phyloP scores from a whole-genome alignment of 805 yeast genomes.

The Kluyveromyces aestuarii region DNA sequence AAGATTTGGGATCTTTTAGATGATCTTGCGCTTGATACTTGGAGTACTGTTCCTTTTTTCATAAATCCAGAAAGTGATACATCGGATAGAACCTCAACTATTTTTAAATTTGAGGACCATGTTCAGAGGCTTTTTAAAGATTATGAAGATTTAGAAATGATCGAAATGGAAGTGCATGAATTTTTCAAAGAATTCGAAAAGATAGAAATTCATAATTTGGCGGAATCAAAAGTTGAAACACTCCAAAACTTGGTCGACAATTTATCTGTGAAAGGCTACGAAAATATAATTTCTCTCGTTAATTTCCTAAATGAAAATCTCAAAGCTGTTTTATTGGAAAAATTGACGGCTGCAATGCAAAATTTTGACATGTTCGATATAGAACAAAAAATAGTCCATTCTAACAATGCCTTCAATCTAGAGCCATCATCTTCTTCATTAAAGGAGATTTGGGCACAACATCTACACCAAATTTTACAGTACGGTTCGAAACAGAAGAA shows the following conservation, averaged over 20 bases:
- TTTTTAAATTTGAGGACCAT: background rate
- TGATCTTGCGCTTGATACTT: conserved; percentile 33
- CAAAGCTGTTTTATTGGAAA: background rate
- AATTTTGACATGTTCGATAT: background rate
- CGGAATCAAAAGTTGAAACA: background rate
- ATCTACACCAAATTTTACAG: background rate
- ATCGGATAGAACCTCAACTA: background rate
- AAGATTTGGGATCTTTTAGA: conserved; percentile 28
- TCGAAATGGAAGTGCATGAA: background rate
- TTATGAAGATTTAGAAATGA: background rate
- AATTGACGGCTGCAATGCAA: background rate
- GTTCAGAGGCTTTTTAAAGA: background rate
- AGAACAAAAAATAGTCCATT: background rate
- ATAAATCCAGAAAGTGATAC: background rate
- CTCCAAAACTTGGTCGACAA: background rate
- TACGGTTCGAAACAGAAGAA: background rate
- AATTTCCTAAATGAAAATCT: background rate
- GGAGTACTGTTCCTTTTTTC: conserved; percentile 40
- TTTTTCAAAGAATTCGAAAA: background rate
- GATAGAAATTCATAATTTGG: background rate
- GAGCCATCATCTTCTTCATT: background rate
- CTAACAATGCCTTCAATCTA: background rate
- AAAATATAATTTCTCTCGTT: background rate
- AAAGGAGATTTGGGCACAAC: background rate
- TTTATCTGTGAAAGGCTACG: background rate